Evolutionary conservation across 2,329 filamentous ascomycete species (phyloP).

Genomic region (Gnomoniopsis smithogilvyi): DNA sequence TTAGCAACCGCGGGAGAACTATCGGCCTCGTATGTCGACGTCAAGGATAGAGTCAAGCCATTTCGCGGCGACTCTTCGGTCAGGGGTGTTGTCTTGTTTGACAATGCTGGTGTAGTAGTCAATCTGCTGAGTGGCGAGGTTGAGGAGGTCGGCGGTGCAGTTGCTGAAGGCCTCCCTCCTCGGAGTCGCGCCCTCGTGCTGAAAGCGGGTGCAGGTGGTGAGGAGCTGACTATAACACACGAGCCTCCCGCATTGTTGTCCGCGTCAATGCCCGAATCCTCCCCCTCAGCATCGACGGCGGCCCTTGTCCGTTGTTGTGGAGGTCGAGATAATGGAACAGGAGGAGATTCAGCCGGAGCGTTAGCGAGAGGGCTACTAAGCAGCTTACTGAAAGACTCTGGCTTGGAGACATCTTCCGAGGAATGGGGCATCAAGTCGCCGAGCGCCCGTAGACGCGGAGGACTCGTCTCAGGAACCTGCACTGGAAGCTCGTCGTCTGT

Average conservation of each 20-base stretch:
- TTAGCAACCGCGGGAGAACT: slow-evolving; percentile 33
- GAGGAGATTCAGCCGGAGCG: background rate
- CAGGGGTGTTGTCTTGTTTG: slow-evolving; percentile 33
- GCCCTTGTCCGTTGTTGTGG: background rate
- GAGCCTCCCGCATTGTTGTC: background rate
- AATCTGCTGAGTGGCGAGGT: slow-evolving; percentile 35
- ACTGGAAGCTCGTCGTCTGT: slow-evolving; percentile 3
- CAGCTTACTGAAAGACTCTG: background rate
- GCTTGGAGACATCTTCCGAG: background rate
- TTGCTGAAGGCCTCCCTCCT: background rate
- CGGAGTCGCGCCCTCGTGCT: slow-evolving; percentile 9
- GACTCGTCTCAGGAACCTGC: slow-evolving; percentile 30
- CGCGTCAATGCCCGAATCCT: background rate
- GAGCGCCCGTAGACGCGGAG: slow-evolving; percentile 16
- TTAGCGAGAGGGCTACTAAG: background rate
- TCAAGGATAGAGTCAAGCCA: slow-evolving; percentile 3
- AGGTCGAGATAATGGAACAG: background rate
- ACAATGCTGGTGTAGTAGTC: slow-evolving; percentile 36
- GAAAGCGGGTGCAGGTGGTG: slow-evolving; percentile 9
- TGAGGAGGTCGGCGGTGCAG: slow-evolving; percentile 2
- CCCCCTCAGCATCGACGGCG: background rate
- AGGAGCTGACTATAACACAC: background rate
- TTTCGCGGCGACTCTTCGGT: slow-evolving; percentile 29
- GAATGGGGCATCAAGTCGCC: background rate
- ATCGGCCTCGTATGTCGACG: slow-evolving; percentile 3